Evolutionary conservation across 352 stramenopile genomes (phyloP).

Genomic region (Phytophthora rubi): DNA sequence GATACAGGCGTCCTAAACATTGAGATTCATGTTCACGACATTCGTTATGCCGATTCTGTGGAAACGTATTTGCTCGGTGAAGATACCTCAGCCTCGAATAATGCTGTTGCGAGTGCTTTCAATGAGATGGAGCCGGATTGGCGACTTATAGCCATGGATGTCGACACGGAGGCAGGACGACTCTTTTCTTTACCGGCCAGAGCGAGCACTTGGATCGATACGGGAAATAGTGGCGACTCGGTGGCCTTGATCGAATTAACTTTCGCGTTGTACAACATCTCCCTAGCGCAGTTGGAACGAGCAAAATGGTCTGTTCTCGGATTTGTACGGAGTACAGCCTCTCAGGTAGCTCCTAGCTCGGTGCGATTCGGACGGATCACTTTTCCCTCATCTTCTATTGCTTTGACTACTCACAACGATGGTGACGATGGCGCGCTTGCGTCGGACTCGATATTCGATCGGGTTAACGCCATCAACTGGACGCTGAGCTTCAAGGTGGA

Average conservation of each 20-base stretch:
- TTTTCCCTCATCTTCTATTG: slow-evolving; percentile 10
- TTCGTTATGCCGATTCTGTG: slow-evolving; percentile 5
- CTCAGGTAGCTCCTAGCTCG: neutral
- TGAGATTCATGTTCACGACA: slow-evolving; percentile 26
- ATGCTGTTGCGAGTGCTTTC: slow-evolving; percentile 4
- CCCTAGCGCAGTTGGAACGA: slow-evolving; percentile 19
- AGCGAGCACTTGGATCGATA: neutral
- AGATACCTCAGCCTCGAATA: neutral
- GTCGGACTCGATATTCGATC: slow-evolving; percentile 10
- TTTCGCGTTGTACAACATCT: slow-evolving; percentile 19
- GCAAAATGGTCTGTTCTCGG: slow-evolving; percentile 27
- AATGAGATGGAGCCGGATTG: slow-evolving; percentile 21
- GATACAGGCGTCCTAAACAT: slow-evolving; percentile 21
- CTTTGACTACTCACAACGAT: slow-evolving; percentile 15
- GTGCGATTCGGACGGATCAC: slow-evolving; percentile 20
- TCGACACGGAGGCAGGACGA: slow-evolving; percentile 11
- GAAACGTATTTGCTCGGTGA: slow-evolving; percentile 6
- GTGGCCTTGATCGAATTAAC: slow-evolving; percentile 7
- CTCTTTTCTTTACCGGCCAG: slow-evolving; percentile 3
- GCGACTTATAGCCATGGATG: slow-evolving; percentile 22
- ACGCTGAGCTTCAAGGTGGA: slow-evolving; percentile 23
- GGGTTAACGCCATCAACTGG: slow-evolving; percentile 26
- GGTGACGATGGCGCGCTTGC: slow-evolving; percentile 5
- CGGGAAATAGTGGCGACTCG: neutral
- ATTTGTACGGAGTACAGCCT: slow-evolving; percentile 8